A percentile compares a stretch with the other conserved stretches of the same genome.
phyloP scores from a whole-genome alignment of 805 yeast genomes.

The Candida oleophila region DNA sequence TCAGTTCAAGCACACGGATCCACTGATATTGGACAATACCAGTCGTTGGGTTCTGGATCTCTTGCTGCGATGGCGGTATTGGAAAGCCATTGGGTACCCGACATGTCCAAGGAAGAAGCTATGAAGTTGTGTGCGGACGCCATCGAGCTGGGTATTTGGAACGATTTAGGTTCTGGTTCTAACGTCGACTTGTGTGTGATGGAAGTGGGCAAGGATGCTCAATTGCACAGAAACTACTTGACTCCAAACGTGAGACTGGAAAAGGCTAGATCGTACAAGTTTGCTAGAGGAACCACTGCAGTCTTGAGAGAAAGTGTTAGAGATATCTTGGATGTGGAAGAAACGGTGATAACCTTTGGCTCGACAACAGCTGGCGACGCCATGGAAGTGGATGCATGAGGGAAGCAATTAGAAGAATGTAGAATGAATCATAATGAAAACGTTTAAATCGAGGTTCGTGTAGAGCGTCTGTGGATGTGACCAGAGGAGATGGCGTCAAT shows the following conservation, averaged over 20 bases:
- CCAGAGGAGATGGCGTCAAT: too few relatives aligned
- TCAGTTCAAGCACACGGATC: slow-evolving; percentile 98
- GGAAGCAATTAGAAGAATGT: not conserved
- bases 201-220: slow-evolving; percentile 90
- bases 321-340: slow-evolving; percentile 66
- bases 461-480: too few relatives aligned
- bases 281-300: slow-evolving; percentile 92
- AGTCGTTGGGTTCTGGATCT: slow-evolving; percentile 93
- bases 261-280: slow-evolving; percentile 82
- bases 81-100: slow-evolving; percentile 83
- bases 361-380: slow-evolving; percentile 24
- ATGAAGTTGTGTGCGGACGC: slow-evolving; percentile 87
- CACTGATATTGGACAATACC: slow-evolving; percentile 92
- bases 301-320: slow-evolving; percentile 68
- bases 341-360: slow-evolving; percentile 47
- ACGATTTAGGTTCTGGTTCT: slow-evolving; percentile 98
- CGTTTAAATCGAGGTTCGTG: not conserved
- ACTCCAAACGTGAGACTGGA: slow-evolving; percentile 86
- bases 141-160: slow-evolving; percentile 97
- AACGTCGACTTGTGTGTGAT: slow-evolving; percentile 96
- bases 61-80: slow-evolving; percentile 98
- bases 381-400: slow-evolving; percentile 44
- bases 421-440: not conserved
- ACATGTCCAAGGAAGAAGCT: slow-evolving; percentile 84
- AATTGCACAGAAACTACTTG: slow-evolving; percentile 77